Percentiles rank a stretch among this genome's conserved stretches.
These are phyloP conservation scores for Aspergillus pseudoterreus DNA, from an alignment of 2,329 filamentous ascomycete genomes.

Conservation along the genomic window DNA sequence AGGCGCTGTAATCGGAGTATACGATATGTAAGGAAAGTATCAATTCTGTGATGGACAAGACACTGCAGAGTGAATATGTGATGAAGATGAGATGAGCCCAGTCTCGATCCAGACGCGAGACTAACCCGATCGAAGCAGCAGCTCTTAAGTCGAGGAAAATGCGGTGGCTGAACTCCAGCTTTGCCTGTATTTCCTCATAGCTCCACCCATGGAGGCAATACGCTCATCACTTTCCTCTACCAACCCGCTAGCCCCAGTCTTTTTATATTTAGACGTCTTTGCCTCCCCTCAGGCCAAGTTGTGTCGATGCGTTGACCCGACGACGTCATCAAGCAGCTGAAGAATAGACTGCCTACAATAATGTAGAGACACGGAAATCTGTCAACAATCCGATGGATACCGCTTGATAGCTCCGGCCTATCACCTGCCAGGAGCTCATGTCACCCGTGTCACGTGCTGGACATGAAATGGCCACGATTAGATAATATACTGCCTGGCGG, in stretches of 20 bases:
- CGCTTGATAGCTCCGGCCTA: too few species aligned
- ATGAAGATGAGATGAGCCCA: too few species aligned
- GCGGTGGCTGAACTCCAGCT: slow-evolving; percentile 31
- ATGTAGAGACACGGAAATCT: too few species aligned
- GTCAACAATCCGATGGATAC: too few species aligned
- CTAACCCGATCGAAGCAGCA: not conserved
- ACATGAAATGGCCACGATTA: too few species aligned
- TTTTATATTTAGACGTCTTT: not conserved
- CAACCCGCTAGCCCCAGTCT: not conserved
- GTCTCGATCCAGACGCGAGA: too few species aligned
- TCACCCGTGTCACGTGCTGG: too few species aligned
- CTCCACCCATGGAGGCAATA: slow-evolving; percentile 17
- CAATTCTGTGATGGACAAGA: too few species aligned
- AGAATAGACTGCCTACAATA: slow-evolving; percentile 3
- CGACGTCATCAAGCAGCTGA: slow-evolving; percentile 9
- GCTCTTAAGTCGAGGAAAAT: slow-evolving; percentile 17
- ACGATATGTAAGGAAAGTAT: slow-evolving; percentile 7
- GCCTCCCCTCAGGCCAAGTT: not conserved
- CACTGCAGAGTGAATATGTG: too few species aligned
- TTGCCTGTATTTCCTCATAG: slow-evolving; percentile 4
- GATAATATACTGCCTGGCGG: not conserved
- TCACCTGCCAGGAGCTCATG: too few species aligned
- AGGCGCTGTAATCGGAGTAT: slow-evolving; percentile 11
- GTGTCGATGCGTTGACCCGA: not conserved
- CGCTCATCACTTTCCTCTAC: not conserved